Conservation (phyloP, 2,329 filamentous ascomycete species). For the Pleomassaria siparia region DNA sequence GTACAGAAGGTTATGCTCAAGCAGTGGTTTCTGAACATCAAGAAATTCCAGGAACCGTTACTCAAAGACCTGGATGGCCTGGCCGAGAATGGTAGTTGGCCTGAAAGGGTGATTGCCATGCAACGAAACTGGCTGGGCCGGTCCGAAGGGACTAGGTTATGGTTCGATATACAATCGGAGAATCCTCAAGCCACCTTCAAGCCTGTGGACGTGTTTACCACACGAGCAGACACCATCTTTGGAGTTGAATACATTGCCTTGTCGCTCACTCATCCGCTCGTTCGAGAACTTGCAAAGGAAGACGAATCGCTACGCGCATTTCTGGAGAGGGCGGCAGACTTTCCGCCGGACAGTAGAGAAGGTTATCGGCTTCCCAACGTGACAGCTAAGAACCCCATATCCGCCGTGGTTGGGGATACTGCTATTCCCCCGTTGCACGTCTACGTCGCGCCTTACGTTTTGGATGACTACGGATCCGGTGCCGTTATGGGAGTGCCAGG, state of each 20-base stretch:
- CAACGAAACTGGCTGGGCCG: constrained; percentile 88
- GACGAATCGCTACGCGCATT: constrained; percentile 68
- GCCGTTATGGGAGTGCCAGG: constrained; percentile 92
- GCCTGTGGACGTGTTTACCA: constrained; percentile 76
- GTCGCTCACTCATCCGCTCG: constrained; percentile 71
- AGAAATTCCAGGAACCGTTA: constrained; percentile 72
- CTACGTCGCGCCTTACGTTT: constrained; percentile 81
- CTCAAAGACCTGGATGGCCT: constrained; percentile 71
- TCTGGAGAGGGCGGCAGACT: constrained; percentile 57
- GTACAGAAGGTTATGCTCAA: constrained; percentile 77
- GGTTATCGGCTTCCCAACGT: constrained; percentile 66
- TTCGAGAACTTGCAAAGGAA: constrained; percentile 59
- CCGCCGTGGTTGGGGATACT: constrained; percentile 44
- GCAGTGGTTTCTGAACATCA: constrained; percentile 91
- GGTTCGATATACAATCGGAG: constrained; percentile 62
- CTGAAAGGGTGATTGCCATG: constrained; percentile 78
- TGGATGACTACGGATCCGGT: constrained; percentile 82
- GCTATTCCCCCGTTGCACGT: constrained; percentile 68
- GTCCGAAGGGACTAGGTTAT: constrained; percentile 71
- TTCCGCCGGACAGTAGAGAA: constrained; percentile 58
- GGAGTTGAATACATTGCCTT: constrained; percentile 84
- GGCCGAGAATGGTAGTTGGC: constrained; percentile 68
- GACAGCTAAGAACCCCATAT: constrained; percentile 43
- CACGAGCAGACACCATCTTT: constrained; percentile 81
- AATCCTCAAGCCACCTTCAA: constrained; percentile 43